Percentiles rank a stretch among this genome's conserved stretches.
Evolutionary conservation across 1,284 basidiomycete species (phyloP).

Genomic region (Sanghuangporus baumii): DNA sequence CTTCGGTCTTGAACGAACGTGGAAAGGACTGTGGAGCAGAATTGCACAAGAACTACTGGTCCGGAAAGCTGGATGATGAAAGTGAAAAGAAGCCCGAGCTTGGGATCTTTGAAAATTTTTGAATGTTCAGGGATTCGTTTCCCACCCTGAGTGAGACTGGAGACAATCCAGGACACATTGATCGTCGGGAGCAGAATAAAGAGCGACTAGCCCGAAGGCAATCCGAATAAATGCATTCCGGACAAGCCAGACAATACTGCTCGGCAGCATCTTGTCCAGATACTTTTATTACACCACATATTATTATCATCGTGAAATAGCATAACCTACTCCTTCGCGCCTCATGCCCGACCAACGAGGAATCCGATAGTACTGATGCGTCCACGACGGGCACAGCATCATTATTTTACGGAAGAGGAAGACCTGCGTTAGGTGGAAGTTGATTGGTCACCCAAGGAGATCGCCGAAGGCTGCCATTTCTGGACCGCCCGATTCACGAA

Average conservation of each 20-base stretch:
- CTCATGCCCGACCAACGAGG: background rate
- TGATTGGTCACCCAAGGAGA: constrained; percentile 33
- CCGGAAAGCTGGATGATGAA: no score
- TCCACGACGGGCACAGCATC: background rate
- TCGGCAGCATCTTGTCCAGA: background rate
- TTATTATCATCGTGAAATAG: background rate
- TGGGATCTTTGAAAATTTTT: no score
- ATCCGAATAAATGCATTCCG: background rate
- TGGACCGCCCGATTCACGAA: constrained; percentile 69
- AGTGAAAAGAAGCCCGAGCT: no score
- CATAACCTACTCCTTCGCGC: background rate
- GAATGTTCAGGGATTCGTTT: no score
- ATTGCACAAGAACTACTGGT: no score
- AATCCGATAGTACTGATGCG: background rate
- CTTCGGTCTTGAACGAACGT: no score
- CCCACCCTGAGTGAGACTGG: no score
- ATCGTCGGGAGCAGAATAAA: background rate
- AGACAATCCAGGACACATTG: no score
- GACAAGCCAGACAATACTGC: background rate
- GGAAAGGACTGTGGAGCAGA: no score
- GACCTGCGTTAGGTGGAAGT: background rate
- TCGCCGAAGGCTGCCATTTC: constrained; percentile 73
- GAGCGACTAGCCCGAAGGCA: background rate
- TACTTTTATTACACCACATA: background rate
- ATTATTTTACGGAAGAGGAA: background rate